phyloP scores from a whole-genome alignment of 257 asterid species.

The Plantago ovata region DNA sequence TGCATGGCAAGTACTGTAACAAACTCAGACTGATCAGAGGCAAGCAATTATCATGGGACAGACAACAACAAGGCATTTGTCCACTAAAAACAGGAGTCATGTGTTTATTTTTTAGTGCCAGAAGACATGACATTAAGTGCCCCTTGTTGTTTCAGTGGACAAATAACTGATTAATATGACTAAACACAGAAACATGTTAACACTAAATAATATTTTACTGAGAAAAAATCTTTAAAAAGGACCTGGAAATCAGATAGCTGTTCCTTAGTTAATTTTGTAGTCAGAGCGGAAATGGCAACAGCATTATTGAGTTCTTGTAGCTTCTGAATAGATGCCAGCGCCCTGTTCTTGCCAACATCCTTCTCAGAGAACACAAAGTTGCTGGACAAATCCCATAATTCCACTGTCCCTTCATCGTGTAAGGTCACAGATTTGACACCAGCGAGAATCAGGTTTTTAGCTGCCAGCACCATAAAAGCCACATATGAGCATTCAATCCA shows the following conservation, averaged over 20 bases:
- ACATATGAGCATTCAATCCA: slow-evolving; percentile 5
- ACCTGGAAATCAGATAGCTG: slow-evolving; percentile 81
- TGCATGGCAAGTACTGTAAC: too few relatives aligned
- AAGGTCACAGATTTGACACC: slow-evolving; percentile 93
- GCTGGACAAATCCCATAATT: slow-evolving; percentile 89
- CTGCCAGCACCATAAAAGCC: slow-evolving; percentile 44
- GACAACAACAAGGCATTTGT: too few relatives aligned
- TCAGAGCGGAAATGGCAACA: slow-evolving; percentile 61
- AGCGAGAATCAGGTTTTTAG: slow-evolving; percentile 88
- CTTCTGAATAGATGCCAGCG: slow-evolving; percentile 79
- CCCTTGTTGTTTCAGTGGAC: too few relatives aligned
- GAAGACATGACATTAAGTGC: too few relatives aligned
- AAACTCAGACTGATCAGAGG: too few relatives aligned
- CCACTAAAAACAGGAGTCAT: too few relatives aligned
- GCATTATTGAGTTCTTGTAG: slow-evolving; percentile 92
- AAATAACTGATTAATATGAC: too few relatives aligned
- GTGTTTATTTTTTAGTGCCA: too few relatives aligned
- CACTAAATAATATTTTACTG: too few relatives aligned
- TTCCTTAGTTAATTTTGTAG: slow-evolving; percentile 63
- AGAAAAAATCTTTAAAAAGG: slow-evolving; percentile 13
- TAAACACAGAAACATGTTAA: too few relatives aligned
- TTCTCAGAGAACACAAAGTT: slow-evolving; percentile 78
- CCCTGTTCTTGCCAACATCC: slow-evolving; percentile 88
- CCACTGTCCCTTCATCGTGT: slow-evolving; percentile 82
- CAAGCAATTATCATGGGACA: too few relatives aligned